Evolutionary conservation across 371 early-diverging fungal species (phyloP), one percentile per base, ranked within the genome.

Genomic region (Basidiobolus meristosporus): DNA sequence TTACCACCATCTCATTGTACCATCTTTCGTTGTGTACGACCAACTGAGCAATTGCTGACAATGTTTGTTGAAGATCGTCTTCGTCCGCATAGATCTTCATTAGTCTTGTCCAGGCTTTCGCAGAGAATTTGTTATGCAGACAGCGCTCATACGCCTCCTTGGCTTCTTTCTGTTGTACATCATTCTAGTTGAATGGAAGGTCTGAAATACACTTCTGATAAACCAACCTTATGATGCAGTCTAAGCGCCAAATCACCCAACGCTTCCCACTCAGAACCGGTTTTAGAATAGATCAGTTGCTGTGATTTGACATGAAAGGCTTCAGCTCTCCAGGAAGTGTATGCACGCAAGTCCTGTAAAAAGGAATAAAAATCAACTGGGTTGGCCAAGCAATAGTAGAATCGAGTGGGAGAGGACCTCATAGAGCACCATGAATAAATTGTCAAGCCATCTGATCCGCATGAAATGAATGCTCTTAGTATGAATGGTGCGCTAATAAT

Each of bases 341-440:
- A 96, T 17, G 86, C 76, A 20, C 96, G 80, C 39, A 96, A 62
- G 50, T 96, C 96, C 53, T 69, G 39, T 14, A n/a, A n/a, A n/a
- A n/a, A n/a, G n/a, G n/a, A n/a, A n/a, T n/a, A n/a, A n/a, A n/a
- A n/a, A n/a, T 3, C 5, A 23, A 52, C 7, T 16, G 14, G 7
- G 10, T 35, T 9, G 1, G 18, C 21, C 14, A 22, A 7, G 1
- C 7, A 49, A 16, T 16, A 40, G 32, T n/a, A 10, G 6, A 40
- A 11, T 36, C 10, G 1, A 7, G 33, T 38, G 33, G 9, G 12
- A 12, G n/a, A 26, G 5, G 17, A 16, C 60, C 49, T 88, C 92
- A 45, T 90, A 97, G 30, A 97, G 57, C 3, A 95, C 88, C 92
- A 93, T 91, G 43, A 95, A 93, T 31, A 92, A 62, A 53, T 92